phyloP scores from a whole-genome alignment of 1,284 basidiomycete genomes.

The Cryptococcus sp. region DNA sequence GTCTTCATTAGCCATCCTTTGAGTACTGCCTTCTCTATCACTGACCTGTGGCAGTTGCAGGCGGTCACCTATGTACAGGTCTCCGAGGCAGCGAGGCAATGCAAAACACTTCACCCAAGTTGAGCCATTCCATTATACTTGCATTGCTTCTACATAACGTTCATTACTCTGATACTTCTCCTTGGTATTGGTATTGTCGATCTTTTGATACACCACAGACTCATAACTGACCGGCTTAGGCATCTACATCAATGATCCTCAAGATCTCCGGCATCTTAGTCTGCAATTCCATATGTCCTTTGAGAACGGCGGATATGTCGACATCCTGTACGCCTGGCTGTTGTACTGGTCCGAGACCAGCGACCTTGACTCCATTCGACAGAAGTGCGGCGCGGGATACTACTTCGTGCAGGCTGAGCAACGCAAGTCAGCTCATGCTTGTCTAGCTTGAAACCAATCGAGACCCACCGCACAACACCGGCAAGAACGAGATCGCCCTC shows the following conservation, averaged over 20 bases:
- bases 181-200: too few relatives aligned
- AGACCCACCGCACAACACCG: conserved; percentile 54
- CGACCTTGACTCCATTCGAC: conserved; percentile 48
- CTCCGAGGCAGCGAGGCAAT: too few relatives aligned
- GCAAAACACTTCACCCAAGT: too few relatives aligned
- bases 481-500: conserved; percentile 58
- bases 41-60: too few relatives aligned
- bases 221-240: conserved; percentile 11
- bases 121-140: too few relatives aligned
- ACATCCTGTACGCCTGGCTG: conserved; percentile 55
- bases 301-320: conserved; percentile 49
- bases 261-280: conserved; percentile 49
- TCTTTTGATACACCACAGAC: too few relatives aligned
- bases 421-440: neutral
- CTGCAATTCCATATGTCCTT: conserved; percentile 52
- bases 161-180: too few relatives aligned
- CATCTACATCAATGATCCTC: conserved; percentile 46
- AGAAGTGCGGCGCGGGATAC: conserved; percentile 52
- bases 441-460: neutral
- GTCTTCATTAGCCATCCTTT: too few relatives aligned
- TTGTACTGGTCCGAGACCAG: conserved; percentile 51
- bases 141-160: too few relatives aligned
- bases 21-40: too few relatives aligned
- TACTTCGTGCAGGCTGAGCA: conserved; percentile 56
- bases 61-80: too few relatives aligned